These are phyloP conservation scores for Oryza glaberrima DNA, from an alignment of 176 grass and related monocot genomes.

Conservation along the genomic window DNA sequence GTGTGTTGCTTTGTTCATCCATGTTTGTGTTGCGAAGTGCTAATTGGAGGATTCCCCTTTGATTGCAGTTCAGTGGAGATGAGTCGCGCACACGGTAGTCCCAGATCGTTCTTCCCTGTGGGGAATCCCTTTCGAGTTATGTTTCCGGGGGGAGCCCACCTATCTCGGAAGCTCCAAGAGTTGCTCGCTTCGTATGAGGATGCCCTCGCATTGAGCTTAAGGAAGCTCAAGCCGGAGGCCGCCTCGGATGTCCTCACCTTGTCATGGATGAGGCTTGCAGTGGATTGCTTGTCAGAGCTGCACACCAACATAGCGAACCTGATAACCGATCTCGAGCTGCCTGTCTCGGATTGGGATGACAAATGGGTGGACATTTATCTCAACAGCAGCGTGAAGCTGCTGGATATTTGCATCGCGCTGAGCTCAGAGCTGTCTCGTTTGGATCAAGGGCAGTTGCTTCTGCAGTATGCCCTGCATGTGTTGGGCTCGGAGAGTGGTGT, in stretches of 20 bases:
- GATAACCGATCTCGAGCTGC: slow-evolving; percentile 75
- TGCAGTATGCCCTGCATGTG: slow-evolving; percentile 69
- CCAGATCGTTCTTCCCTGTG: slow-evolving; percentile 51
- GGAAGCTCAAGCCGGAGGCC: slow-evolving; percentile 61
- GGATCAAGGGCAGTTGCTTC: slow-evolving; percentile 75
- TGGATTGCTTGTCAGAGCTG: slow-evolving; percentile 57
- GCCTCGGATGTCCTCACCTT: slow-evolving; percentile 59
- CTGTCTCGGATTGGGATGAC: slow-evolving; percentile 85
- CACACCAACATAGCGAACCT: slow-evolving; percentile 61
- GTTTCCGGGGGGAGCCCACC: slow-evolving; percentile 44
- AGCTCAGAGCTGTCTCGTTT: slow-evolving; percentile 77
- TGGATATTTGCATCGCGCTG: slow-evolving; percentile 75
- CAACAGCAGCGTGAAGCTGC: slow-evolving; percentile 76
- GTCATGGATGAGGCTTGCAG: slow-evolving; percentile 64
- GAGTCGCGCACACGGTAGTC: slow-evolving; percentile 61
- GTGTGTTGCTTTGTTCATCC: background rate
- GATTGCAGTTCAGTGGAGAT: slow-evolving; percentile 55
- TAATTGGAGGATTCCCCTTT: slow-evolving; percentile 9
- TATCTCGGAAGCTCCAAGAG: slow-evolving; percentile 55
- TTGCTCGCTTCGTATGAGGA: slow-evolving; percentile 61
- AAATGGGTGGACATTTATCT: slow-evolving; percentile 92
- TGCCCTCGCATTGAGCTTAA: slow-evolving; percentile 53
- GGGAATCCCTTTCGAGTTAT: slow-evolving; percentile 67
- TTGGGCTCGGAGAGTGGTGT: slow-evolving; percentile 30
- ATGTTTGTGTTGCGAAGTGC: background rate